Evolutionary conservation across 441 rosid genomes (phyloP), one percentile per base, ranked within the genome.

Genomic region (Adansonia madagascariensis): DNA sequence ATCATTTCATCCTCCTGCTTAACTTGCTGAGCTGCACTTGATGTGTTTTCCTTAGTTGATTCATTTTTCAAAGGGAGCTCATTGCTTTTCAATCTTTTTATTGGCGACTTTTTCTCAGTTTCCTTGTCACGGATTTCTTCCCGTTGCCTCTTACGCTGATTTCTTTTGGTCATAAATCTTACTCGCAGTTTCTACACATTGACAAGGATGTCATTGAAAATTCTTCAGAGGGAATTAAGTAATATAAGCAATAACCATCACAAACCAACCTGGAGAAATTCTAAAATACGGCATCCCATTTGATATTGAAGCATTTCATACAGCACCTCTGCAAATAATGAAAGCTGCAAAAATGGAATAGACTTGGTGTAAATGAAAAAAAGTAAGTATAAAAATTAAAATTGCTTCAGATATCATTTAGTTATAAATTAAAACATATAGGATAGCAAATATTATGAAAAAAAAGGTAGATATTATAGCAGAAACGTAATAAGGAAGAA

Each of bases 221-320:
- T 31, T 59, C 66, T 79, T 50, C 49, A 59, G 50, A 66, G 66
- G 50, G 61, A 80, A 74, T 52, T 43, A 71, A 76, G 62, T 24
- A 24, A 67, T 11, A 72, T 56, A 80, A 39, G 55, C 57, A 46
- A 35, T 2, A 52, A 68, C 39, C 76, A 67, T 60, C 63, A 78
- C 57, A 62, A 82, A 85, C 85, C 43, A 81, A 92, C 98, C 98
- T 89, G 90, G 69, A 97, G 94, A 89, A 94, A 97, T 41, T 85
- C 76, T 65, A 90, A 86, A 69, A 97, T 83, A 52, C 94, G 90
- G 77, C 85, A 89, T 74, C 98, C 98, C 98, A 94, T 97, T 89
- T 93, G 95, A 85, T 91, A 85, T 84, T 97, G 98, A 74, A 97
- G 94, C 98, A 92, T 92, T 87, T 97, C 99, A 80, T 87, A 88